Evolutionary conservation across 2,329 filamentous ascomycete genomes (phyloP), one percentile per base, ranked within the genome.

Genomic region (Cladosporium austrohemisphaericum): DNA sequence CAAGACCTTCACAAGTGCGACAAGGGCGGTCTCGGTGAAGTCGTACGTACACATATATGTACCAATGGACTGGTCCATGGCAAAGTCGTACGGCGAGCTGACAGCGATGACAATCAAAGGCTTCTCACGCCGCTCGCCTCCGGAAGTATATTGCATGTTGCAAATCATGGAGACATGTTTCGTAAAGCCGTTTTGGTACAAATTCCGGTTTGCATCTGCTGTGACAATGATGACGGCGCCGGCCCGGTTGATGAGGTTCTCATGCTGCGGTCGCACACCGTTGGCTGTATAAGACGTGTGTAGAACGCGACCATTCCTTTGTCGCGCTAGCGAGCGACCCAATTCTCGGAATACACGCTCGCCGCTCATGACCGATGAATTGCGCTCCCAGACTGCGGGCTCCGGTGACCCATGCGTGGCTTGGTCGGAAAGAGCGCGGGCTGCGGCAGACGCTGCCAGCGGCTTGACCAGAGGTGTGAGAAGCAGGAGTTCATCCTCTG

Each of bases 161-260:
- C 91, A 96, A 70, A 96, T 92, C 85, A 95, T 93, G 10, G 91
- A 86, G 7, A 96, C 88, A 57, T 97, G 92, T 65, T 96, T 97
- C 2, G 92, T 92, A 65, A 97, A 97, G 0, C 90, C 90, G 43
- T 89, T 83, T 66, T 97, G 92, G 63, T 96, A 97, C 11, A 95
- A 72, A 63, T 97, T 96, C 32, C 91, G 80, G 64, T 95, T 95
- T 1, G 91, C 91, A 69, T 97, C 92, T 8, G 92, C 92, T 0
- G 92, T 96, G 25, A 96, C 80, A 43, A 96, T 84, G 54, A 97
- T 86, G 55, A 96, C 89, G 3, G 87, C 88, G 44, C 86, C 88
- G 9, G 91, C 90, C 58, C 90, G 79, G 57, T 91, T 87, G 65
- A 96, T 94, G 14, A 96, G 76, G 55, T 92, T 93, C 62, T 97